Percentiles rank a stretch among this genome's conserved stretches.
These are phyloP conservation scores for Paspalum vaginatum DNA, from an alignment of 176 grass and related monocot genomes.

Conservation along the genomic window DNA sequence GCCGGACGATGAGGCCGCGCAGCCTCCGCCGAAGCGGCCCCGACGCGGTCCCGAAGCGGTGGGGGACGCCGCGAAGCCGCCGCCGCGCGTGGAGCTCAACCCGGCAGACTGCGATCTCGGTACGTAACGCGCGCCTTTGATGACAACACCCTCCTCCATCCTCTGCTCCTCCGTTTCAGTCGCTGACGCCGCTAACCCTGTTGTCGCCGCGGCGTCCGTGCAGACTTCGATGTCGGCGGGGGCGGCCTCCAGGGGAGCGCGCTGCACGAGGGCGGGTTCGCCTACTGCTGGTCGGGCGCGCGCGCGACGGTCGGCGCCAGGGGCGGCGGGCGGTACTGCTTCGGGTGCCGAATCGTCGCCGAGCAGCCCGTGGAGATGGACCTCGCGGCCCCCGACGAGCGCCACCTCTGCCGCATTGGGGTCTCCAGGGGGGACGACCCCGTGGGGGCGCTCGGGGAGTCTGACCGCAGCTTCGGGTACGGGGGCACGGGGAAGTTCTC, in stretches of 20 bases:
- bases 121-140: background rate
- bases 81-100: slow-evolving; percentile 52
- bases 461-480: slow-evolving; percentile 58
- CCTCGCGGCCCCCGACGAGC: slow-evolving; percentile 43
- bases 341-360: slow-evolving; percentile 60
- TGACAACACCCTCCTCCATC: background rate
- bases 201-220: background rate
- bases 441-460: slow-evolving; percentile 61
- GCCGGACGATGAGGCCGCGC: slow-evolving; percentile 15
- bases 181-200: background rate
- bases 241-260: slow-evolving; percentile 49
- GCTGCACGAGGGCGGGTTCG: slow-evolving; percentile 60
- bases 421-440: slow-evolving; percentile 52
- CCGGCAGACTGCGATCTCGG: slow-evolving; percentile 69
- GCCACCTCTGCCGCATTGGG: slow-evolving; percentile 67
- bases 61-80: background rate
- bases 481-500: slow-evolving; percentile 75
- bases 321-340: slow-evolving; percentile 66
- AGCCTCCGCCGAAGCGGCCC: slow-evolving; percentile 24
- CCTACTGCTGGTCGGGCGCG: slow-evolving; percentile 80
- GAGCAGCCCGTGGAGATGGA: slow-evolving; percentile 65
- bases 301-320: slow-evolving; percentile 50
- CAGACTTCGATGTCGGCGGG: slow-evolving; percentile 61
- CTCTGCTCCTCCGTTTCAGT: background rate
- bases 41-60: background rate